Conservation (phyloP, 495 filamentous ascomycete genomes). For the Aspergillus egyptiacus region DNA sequence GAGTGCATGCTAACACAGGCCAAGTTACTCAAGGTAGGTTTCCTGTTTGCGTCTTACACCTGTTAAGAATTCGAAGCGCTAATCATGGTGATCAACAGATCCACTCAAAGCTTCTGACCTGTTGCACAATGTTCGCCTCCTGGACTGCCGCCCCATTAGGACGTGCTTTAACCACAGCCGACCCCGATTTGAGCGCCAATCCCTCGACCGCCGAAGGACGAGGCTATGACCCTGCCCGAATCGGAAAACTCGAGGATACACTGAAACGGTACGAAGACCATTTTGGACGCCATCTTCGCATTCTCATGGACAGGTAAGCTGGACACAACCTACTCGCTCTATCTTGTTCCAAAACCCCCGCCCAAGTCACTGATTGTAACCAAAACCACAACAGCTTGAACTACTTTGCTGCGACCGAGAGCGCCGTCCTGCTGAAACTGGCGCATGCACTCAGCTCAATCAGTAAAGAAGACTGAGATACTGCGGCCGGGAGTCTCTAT, state of each 20-base stretch:
- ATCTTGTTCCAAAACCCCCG: neutral
- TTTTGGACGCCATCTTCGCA: slow-evolving; percentile 84
- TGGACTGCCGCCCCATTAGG: slow-evolving; percentile 72
- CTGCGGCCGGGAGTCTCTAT: no score
- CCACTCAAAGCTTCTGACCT: slow-evolving; percentile 88
- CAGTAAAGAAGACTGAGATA: slow-evolving; percentile 36
- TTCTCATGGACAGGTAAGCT: slow-evolving; percentile 70
- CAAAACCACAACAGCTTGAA: slow-evolving; percentile 50
- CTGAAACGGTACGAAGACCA: slow-evolving; percentile 85
- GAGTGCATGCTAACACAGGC: slow-evolving; percentile 98
- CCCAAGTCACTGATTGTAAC: neutral
- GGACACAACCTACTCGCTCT: no score
- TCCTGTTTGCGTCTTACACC: no score
- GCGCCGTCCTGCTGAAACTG: slow-evolving; percentile 86
- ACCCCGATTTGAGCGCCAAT: slow-evolving; percentile 60
- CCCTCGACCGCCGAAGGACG: slow-evolving; percentile 30
- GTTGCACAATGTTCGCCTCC: slow-evolving; percentile 84
- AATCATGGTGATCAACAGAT: slow-evolving; percentile 54
- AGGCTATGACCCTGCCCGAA: slow-evolving; percentile 53
- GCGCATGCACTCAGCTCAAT: slow-evolving; percentile 44
- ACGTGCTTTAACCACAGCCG: slow-evolving; percentile 68
- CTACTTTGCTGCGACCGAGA: slow-evolving; percentile 95
- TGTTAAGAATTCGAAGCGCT: no score
- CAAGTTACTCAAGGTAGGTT: slow-evolving; percentile 75
- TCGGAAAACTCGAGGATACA: slow-evolving; percentile 76